phyloP scores from a whole-genome alignment of 768 basidiomycete species.

The Xerocomellus amylosporus region DNA sequence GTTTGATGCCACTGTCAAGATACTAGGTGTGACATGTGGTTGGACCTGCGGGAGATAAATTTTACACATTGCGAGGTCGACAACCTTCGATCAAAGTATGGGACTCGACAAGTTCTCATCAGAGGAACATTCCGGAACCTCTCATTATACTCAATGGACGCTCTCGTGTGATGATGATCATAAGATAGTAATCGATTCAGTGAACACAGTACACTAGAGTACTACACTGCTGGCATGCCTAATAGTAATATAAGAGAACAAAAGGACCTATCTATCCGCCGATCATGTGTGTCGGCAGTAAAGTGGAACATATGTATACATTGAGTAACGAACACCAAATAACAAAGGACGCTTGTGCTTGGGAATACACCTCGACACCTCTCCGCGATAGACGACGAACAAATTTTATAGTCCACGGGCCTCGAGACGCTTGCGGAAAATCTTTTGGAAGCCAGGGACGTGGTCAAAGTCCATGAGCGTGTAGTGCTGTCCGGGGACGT shows the following conservation, averaged over 20 bases:
- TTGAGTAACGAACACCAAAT: background rate
- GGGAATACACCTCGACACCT: background rate
- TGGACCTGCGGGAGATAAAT: too few relatives aligned
- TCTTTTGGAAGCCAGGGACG: slow-evolving; percentile 29
- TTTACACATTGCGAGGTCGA: too few relatives aligned
- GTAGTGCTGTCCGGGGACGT: slow-evolving; percentile 30
- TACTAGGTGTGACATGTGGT: too few relatives aligned
- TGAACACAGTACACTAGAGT: background rate
- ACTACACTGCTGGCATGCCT: background rate
- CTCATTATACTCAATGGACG: background rate
- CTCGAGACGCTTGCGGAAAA: slow-evolving; percentile 27
- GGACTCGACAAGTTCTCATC: too few relatives aligned
- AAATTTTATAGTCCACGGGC: slow-evolving; percentile 23
- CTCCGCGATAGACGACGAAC: background rate
- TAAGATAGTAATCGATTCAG: background rate
- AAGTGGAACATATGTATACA: background rate
- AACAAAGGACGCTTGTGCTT: too few relatives aligned
- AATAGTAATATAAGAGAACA: background rate
- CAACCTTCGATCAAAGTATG: too few relatives aligned
- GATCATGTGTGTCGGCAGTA: background rate
- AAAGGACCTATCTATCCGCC: background rate
- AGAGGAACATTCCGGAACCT: too few relatives aligned
- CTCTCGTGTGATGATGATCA: background rate
- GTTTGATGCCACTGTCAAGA: too few relatives aligned
- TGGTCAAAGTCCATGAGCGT: slow-evolving; percentile 34